phyloP scores from a whole-genome alignment of 306 rosid genomes.

The Canavalia ensiformis region DNA sequence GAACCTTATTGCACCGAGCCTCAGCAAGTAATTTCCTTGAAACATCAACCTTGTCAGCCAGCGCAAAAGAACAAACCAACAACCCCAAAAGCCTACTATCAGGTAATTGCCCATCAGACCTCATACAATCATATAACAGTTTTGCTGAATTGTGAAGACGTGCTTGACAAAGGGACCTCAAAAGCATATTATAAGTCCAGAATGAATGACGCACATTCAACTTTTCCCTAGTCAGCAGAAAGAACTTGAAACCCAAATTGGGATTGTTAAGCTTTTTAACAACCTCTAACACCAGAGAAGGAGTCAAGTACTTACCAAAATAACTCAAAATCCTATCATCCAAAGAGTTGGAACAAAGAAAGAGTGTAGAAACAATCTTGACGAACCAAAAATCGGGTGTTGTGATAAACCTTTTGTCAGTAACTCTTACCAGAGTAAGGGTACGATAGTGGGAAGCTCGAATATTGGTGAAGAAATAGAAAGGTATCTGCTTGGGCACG shows the following conservation, averaged over 20 bases:
- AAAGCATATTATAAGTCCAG: slow-evolving; percentile 69
- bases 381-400: slow-evolving; percentile 78
- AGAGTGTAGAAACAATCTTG: slow-evolving; percentile 76
- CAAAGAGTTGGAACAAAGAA: slow-evolving; percentile 61
- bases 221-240: slow-evolving; percentile 64
- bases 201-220: slow-evolving; percentile 60
- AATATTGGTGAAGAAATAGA: slow-evolving; percentile 46
- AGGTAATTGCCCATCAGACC: slow-evolving; percentile 70
- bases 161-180: slow-evolving; percentile 78
- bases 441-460: slow-evolving; percentile 64
- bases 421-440: slow-evolving; percentile 55
- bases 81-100: slow-evolving; percentile 65
- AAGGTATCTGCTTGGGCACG: background rate
- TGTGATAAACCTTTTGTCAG: slow-evolving; percentile 55
- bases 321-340: slow-evolving; percentile 59
- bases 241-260: slow-evolving; percentile 69
- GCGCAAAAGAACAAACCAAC: slow-evolving; percentile 73
- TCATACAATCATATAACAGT: slow-evolving; percentile 73
- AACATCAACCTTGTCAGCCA: slow-evolving; percentile 59
- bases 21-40: slow-evolving; percentile 68
- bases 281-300: slow-evolving; percentile 72
- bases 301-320: slow-evolving; percentile 62
- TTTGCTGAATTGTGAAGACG: slow-evolving; percentile 71
- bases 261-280: slow-evolving; percentile 70
- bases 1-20: slow-evolving; percentile 52